These are phyloP conservation scores for Pichia sp. DNA, from an alignment of 1,139 yeast species.

Conservation along the genomic window DNA sequence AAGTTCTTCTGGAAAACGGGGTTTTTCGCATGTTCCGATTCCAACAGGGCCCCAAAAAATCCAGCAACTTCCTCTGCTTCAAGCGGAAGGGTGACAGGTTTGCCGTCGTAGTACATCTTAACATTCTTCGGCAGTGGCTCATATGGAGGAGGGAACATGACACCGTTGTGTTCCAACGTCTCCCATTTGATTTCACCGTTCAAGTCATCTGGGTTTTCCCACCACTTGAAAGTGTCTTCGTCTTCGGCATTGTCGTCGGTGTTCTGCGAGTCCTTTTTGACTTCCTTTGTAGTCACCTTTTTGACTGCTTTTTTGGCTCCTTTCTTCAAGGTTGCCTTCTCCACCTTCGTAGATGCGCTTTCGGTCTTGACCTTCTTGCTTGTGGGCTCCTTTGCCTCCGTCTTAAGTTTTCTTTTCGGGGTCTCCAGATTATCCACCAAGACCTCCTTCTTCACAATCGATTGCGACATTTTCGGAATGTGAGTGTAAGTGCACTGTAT, in stretches of 20 bases:
- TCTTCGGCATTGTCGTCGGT: conserved; percentile 31
- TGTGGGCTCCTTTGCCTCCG: background rate
- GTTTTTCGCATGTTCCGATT: conserved; percentile 83
- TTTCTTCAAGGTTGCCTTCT: background rate
- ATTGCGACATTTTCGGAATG: background rate
- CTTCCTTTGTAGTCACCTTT: conserved; percentile 4
- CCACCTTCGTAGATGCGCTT: background rate
- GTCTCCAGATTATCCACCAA: background rate
- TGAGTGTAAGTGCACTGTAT: background rate
- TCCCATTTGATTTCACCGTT: conserved; percentile 85
- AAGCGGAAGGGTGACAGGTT: conserved; percentile 65
- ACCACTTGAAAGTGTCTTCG: conserved; percentile 70
- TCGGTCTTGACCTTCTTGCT: background rate
- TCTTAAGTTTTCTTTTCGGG: background rate
- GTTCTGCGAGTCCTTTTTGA: background rate
- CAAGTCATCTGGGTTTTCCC: conserved; percentile 72
- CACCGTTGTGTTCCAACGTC: conserved; percentile 82
- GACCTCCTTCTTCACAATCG: background rate
- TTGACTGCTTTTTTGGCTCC: background rate
- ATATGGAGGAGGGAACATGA: conserved; percentile 87
- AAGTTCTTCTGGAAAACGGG: conserved; percentile 85
- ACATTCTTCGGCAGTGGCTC: conserved; percentile 81
- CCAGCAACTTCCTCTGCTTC: conserved; percentile 98
- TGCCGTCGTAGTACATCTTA: conserved; percentile 69
- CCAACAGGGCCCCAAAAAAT: conserved; percentile 82